Percentiles rank a stretch among this genome's conserved stretches.
Evolutionary conservation across 2,329 filamentous ascomycete genomes (phyloP).

Genomic region (Pseudofabraea citricarpa): DNA sequence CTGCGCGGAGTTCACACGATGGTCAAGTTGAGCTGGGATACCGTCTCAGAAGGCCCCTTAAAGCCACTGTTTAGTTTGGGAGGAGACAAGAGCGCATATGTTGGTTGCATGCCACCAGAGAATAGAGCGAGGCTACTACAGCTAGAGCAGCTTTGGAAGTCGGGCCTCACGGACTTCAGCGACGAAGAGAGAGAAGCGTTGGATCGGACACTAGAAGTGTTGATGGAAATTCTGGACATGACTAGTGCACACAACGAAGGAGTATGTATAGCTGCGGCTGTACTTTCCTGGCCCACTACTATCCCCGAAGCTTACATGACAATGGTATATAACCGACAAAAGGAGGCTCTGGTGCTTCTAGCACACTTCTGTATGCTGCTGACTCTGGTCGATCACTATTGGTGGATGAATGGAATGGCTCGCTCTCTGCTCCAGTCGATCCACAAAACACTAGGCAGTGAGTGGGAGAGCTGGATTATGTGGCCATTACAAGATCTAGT

Average conservation of each 20-base stretch:
- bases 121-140: neutral
- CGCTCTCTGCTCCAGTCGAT: neutral
- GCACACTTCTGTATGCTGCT: conserved; percentile 32
- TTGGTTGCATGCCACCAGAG: neutral
- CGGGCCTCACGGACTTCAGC: neutral
- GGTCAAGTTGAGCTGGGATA: neutral
- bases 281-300: conserved; percentile 31
- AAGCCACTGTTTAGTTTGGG: neutral
- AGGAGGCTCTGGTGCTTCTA: conserved; percentile 30
- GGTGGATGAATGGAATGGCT: conserved; percentile 6
- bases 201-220: conserved; percentile 1
- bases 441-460: conserved; percentile 6
- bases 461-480: conserved; percentile 14
- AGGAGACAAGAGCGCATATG: neutral
- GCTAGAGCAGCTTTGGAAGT: conserved; percentile 2
- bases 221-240: conserved; percentile 1
- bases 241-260: conserved; percentile 11
- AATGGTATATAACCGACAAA: conserved; percentile 23
- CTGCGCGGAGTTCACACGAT: conserved; percentile 6
- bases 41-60: conserved; percentile 5
- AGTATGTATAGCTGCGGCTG: conserved; percentile 3
- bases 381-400: conserved; percentile 23
- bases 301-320: conserved; percentile 25
- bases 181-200: conserved; percentile 4
- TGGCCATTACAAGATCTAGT: conserved; percentile 14